A percentile compares a stretch with the other conserved stretches of the same genome.
Evolutionary conservation across 495 filamentous ascomycete species (phyloP).

Genomic region (Talaromyces borbonicus): DNA sequence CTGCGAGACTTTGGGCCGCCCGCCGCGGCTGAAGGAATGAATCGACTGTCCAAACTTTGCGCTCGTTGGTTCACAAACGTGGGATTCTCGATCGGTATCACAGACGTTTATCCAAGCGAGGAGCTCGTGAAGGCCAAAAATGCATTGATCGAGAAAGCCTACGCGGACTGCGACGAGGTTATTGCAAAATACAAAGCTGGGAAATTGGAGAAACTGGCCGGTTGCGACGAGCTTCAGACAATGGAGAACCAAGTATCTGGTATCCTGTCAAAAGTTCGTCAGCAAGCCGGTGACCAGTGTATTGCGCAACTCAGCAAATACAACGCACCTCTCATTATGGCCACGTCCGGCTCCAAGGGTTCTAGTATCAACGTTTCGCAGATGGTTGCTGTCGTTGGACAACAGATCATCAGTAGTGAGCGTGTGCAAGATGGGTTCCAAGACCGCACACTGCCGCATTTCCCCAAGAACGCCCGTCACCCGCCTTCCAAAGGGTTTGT

Average conservation of each 20-base stretch:
- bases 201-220: conserved; percentile 70
- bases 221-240: conserved; percentile 83
- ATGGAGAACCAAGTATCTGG: conserved; percentile 86
- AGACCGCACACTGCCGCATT: conserved; percentile 88
- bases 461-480: conserved; percentile 82
- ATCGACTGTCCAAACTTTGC: conserved; percentile 80
- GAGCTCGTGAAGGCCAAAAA: conserved; percentile 61
- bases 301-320: conserved; percentile 79
- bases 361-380: conserved; percentile 97
- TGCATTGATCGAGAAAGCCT: conserved; percentile 65
- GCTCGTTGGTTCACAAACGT: conserved; percentile 80
- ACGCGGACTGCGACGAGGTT: conserved; percentile 71
- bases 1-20: conserved; percentile 88
- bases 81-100: conserved; percentile 94
- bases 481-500: conserved; percentile 96
- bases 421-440: conserved; percentile 96
- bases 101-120: conserved; percentile 76
- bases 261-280: conserved; percentile 81
- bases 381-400: conserved; percentile 95
- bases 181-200: conserved; percentile 71
- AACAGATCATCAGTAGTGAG: conserved; percentile 90
- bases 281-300: conserved; percentile 84
- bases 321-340: conserved; percentile 95
- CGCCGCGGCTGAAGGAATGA: conserved; percentile 85
- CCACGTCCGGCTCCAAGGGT: conserved; percentile 90